Conservation (phyloP, 2,329 filamentous ascomycete species). For the Pseudopyricularia cyperi region DNA sequence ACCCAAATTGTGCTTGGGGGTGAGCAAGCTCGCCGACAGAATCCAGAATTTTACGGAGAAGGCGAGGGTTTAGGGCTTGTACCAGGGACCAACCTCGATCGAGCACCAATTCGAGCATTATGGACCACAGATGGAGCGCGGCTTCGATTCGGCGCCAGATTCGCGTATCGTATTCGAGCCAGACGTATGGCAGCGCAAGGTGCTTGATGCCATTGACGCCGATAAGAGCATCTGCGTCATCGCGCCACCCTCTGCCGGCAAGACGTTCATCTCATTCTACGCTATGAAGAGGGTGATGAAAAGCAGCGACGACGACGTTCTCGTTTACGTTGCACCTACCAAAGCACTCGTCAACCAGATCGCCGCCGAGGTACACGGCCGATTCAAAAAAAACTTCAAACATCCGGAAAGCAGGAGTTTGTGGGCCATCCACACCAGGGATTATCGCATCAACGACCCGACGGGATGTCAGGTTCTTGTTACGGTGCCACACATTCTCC, state of each 20-base stretch:
- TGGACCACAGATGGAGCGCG: constrained; percentile 64
- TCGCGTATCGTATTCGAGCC: constrained; percentile 57
- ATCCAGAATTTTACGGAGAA: background rate
- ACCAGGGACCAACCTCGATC: constrained; percentile 1
- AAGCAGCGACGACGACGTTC: constrained; percentile 52
- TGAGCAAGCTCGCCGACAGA: constrained; percentile 1
- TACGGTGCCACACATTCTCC: constrained; percentile 65
- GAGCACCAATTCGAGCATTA: constrained; percentile 57
- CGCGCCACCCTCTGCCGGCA: constrained; percentile 66
- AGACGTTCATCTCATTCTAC: constrained; percentile 76
- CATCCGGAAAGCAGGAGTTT: constrained; percentile 48
- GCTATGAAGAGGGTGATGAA: constrained; percentile 67
- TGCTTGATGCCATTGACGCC: constrained; percentile 60
- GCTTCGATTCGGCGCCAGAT: constrained; percentile 55
- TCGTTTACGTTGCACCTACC: constrained; percentile 71
- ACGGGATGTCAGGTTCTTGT: constrained; percentile 62
- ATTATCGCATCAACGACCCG: constrained; percentile 63
- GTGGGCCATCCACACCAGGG: constrained; percentile 67
- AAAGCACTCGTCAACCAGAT: constrained; percentile 79
- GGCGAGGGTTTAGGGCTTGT: background rate
- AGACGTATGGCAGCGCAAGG: constrained; percentile 63
- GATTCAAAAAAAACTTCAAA: constrained; percentile 55
- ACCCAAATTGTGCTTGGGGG: background rate
- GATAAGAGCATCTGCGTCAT: constrained; percentile 61
- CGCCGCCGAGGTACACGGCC: constrained; percentile 62